A percentile compares a stretch with the other conserved stretches of the same genome.
Conservation (phyloP, 805 yeast species). For the Metschnikowia rubicola region DNA sequence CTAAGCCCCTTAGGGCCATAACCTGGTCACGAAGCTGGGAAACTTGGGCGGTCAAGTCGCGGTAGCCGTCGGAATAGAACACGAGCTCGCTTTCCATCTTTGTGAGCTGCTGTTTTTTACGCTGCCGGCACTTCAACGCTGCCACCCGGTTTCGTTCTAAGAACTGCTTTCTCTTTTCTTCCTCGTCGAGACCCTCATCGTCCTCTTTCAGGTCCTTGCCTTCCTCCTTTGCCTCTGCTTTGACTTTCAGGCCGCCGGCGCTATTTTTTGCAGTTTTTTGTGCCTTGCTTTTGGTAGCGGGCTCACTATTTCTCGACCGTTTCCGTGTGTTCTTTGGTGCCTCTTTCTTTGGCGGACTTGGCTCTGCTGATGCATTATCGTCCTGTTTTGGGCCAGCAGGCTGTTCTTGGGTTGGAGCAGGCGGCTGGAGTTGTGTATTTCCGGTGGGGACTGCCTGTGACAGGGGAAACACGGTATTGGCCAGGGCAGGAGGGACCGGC, state of each 20-base stretch:
- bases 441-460: neutral
- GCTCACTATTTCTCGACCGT: slow-evolving; percentile 2
- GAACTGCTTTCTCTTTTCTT: slow-evolving; percentile 62
- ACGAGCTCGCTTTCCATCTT: slow-evolving; percentile 79
- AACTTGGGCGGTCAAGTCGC: slow-evolving; percentile 57
- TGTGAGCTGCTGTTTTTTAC: slow-evolving; percentile 84
- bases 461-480: neutral
- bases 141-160: slow-evolving; percentile 92
- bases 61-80: slow-evolving; percentile 67
- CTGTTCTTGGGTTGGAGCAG: neutral
- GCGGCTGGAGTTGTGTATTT: slow-evolving; percentile 5
- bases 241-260: slow-evolving; percentile 3
- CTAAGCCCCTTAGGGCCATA: slow-evolving; percentile 42
- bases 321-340: slow-evolving; percentile 1
- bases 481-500: neutral
- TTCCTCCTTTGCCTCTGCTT: slow-evolving; percentile 10
- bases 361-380: neutral
- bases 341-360: neutral
- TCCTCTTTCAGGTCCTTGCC: slow-evolving; percentile 3
- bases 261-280: slow-evolving; percentile 11
- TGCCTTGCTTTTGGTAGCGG: slow-evolving; percentile 5
- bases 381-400: neutral
- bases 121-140: slow-evolving; percentile 90
- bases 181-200: slow-evolving; percentile 20
- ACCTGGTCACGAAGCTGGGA: slow-evolving; percentile 58